Conservation (phyloP, 345 rosid genomes). For the Ceriops zippeliana region DNA sequence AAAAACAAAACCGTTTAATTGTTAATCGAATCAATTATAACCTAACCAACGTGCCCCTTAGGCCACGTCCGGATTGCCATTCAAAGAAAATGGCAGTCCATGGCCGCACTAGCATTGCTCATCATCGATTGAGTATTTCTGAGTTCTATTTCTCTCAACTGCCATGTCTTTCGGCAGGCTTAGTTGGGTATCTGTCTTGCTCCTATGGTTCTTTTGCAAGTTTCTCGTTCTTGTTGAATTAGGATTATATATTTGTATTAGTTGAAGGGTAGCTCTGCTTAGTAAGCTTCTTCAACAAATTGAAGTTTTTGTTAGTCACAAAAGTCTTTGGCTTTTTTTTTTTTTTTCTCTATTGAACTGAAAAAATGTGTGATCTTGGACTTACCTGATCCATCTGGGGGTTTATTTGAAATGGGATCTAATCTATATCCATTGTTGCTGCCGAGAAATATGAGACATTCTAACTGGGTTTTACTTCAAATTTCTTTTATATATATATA, state of each 20-base stretch:
- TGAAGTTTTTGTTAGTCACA: too few relatives aligned
- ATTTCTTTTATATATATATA: neutral
- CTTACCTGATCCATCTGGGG: too few relatives aligned
- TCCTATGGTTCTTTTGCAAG: neutral
- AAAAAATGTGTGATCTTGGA: too few relatives aligned
- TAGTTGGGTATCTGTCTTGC: conserved; percentile 34
- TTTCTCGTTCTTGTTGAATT: neutral
- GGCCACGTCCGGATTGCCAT: neutral
- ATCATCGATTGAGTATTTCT: neutral
- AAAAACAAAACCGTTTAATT: too few relatives aligned
- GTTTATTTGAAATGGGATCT: too few relatives aligned
- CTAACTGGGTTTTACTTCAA: neutral
- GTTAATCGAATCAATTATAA: too few relatives aligned
- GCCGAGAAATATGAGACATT: too few relatives aligned
- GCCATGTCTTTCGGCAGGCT: conserved; percentile 59
- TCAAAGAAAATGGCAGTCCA: too few relatives aligned
- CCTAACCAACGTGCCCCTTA: neutral
- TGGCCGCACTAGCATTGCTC: neutral
- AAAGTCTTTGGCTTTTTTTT: too few relatives aligned
- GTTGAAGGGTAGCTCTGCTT: conserved; percentile 4
- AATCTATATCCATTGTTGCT: too few relatives aligned
- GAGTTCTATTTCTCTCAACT: neutral
- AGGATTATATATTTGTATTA: neutral
- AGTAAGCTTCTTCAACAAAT: too few relatives aligned
- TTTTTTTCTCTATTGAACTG: too few relatives aligned